phyloP scores from a whole-genome alignment of 371 early-diverging fungal genomes.

The Haplosporangium sp. region DNA sequence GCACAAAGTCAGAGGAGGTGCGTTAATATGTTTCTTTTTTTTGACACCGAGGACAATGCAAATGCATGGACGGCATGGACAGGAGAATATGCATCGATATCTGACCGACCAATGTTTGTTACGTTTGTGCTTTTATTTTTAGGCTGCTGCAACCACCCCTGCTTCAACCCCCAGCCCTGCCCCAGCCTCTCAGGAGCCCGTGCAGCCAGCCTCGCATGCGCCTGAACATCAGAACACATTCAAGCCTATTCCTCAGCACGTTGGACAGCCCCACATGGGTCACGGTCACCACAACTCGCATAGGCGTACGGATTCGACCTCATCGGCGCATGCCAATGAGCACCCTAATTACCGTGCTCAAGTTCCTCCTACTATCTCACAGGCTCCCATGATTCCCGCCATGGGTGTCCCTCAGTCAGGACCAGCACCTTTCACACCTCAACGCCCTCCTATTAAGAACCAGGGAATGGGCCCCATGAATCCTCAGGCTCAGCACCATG shows the following conservation, averaged over 20 bases:
- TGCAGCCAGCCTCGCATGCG: slow-evolving; percentile 13
- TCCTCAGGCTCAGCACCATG: slow-evolving; percentile 31
- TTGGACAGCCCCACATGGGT: slow-evolving; percentile 28
- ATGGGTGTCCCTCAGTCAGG: slow-evolving; percentile 35
- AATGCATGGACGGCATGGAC: too few species aligned
- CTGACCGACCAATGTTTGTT: neutral
- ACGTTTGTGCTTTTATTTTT: neutral
- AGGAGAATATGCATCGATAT: neutral
- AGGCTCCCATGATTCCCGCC: slow-evolving; percentile 29
- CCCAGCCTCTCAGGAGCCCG: slow-evolving; percentile 20
- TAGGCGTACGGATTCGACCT: slow-evolving; percentile 50
- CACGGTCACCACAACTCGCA: slow-evolving; percentile 36
- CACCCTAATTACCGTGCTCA: slow-evolving; percentile 37
- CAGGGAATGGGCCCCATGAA: slow-evolving; percentile 42
- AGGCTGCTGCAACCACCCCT: slow-evolving; percentile 4
- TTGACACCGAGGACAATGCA: too few species aligned
- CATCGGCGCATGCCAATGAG: slow-evolving; percentile 44
- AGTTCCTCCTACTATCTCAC: slow-evolving; percentile 37
- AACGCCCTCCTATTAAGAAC: slow-evolving; percentile 38
- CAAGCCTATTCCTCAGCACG: slow-evolving; percentile 35
- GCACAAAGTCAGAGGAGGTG: slow-evolving; percentile 45
- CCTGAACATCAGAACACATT: slow-evolving; percentile 27
- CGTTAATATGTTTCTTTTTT: slow-evolving; percentile 1
- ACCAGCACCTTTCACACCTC: slow-evolving; percentile 18
- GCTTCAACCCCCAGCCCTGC: slow-evolving; percentile 17